Evolutionary conservation across 495 filamentous ascomycete genomes (phyloP).

Genomic region (Sporormia fimetaria): DNA sequence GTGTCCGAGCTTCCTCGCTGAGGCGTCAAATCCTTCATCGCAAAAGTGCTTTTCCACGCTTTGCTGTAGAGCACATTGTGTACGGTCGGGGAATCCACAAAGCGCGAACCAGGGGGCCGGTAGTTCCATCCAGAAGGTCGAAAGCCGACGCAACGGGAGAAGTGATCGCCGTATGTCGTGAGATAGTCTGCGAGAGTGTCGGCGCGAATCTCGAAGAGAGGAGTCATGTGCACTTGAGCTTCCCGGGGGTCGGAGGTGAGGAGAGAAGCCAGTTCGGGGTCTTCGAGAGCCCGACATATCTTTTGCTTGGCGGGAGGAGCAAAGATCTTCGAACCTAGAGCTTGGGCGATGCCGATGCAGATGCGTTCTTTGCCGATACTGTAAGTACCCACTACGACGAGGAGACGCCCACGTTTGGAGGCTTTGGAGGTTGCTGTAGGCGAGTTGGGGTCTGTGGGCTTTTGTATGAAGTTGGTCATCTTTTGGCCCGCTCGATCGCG

Average conservation of each 20-base stretch:
- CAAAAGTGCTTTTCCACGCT: slow-evolving; percentile 63
- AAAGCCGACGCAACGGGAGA: slow-evolving; percentile 81
- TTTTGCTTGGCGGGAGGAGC: slow-evolving; percentile 69
- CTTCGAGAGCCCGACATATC: slow-evolving; percentile 76
- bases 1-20: slow-evolving; percentile 67
- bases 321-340: slow-evolving; percentile 82
- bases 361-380: slow-evolving; percentile 96
- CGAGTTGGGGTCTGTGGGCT: slow-evolving; percentile 27
- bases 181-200: slow-evolving; percentile 87
- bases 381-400: slow-evolving; percentile 94
- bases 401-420: slow-evolving; percentile 49
- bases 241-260: slow-evolving; percentile 70
- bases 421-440: slow-evolving; percentile 24
- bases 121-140: slow-evolving; percentile 89
- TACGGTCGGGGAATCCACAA: slow-evolving; percentile 53
- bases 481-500: slow-evolving; percentile 39
- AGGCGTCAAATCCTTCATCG: slow-evolving; percentile 52
- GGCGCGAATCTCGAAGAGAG: slow-evolving; percentile 76
- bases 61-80: slow-evolving; percentile 57
- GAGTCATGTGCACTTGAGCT: slow-evolving; percentile 97
- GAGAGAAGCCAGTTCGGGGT: slow-evolving; percentile 61
- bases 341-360: slow-evolving; percentile 80
- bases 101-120: slow-evolving; percentile 52
- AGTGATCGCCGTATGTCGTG: slow-evolving; percentile 59
- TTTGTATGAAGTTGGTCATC: slow-evolving; percentile 54